Base-by-base conservation (phyloP, 208 protist species). In the Trypanosoma lewisi region DNA sequence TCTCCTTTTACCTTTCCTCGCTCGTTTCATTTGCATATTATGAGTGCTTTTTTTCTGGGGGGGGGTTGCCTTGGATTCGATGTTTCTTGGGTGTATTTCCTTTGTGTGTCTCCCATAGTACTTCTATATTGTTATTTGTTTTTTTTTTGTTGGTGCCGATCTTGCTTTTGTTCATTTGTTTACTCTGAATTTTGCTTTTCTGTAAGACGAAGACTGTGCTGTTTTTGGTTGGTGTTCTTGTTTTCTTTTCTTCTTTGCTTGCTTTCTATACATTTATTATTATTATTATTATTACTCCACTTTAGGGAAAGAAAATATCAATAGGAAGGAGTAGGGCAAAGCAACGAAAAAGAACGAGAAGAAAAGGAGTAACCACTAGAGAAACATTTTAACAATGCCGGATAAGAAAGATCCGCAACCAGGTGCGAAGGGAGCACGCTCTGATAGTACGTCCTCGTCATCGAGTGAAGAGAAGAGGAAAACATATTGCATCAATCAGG, bases 401-500 rank as follows among this genome's bases (percentile, higher is more conserved):
- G 42, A 16, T n/a, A 21, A 52, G 12, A 25, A 25, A 4, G 30
- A 62, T 39, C 30, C 34, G 7, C 17, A 48, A 39, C 21, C 30
- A 14, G 42, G 14, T 33, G 28, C 5, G 21, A 41, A 37, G 30
- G 59, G 9, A 30, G 25, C 33, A 47, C 28, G 47, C 33, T 45
- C 28, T 44, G 23, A 34, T 2, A 16, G 48, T 21, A 3, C 39
- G 41, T 67, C 42, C 37, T 51, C 27, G 36, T 49, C 36, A 17
- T 62, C 68, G 12, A 36, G 33, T 49, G 69, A 71, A n/a, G 72
- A 75, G 0, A 42, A 66, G 6, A 41, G 60, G 25, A 63, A 65
- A 37, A 74, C 41, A 36, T 87, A 82, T 61, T 79, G 62, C 25
- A 86, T 95, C 30, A 71, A 54, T 11, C 70, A 89, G 57, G 47